phyloP scores from a whole-genome alignment of 2,329 filamentous ascomycete species.

The Pezicula radicicola region DNA sequence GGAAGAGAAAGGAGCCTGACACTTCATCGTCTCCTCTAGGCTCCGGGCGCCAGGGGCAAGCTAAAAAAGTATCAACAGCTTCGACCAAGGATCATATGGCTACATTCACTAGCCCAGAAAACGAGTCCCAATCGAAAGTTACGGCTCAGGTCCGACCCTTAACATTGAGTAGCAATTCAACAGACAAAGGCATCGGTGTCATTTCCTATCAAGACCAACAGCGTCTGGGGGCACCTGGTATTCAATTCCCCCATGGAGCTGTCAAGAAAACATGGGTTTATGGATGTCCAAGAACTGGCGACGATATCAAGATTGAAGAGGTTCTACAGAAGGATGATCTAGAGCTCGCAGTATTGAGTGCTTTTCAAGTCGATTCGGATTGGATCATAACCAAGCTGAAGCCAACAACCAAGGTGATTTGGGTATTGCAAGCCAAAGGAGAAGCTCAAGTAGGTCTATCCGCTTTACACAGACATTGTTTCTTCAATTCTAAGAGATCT shows the following conservation, averaged over 20 bases:
- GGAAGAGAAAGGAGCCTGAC: too few species aligned
- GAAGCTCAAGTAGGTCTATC: constrained; percentile 46
- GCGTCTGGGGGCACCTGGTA: constrained; percentile 9
- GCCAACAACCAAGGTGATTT: constrained; percentile 56
- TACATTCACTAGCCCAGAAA: not conserved
- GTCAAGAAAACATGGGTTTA: constrained; percentile 81
- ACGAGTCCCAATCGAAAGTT: not conserved
- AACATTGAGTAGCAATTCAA: too few species aligned
- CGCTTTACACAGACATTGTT: not conserved
- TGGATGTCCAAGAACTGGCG: constrained; percentile 54
- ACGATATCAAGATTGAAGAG: constrained; percentile 87
- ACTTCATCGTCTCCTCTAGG: too few species aligned
- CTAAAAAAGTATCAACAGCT: not conserved
- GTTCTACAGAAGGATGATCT: constrained; percentile 72
- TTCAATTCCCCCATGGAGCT: constrained; percentile 45
- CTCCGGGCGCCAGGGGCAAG: not conserved
- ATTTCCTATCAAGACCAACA: constrained; percentile 8
- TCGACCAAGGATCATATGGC: not conserved
- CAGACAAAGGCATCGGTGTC: not conserved
- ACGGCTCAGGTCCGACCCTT: too few species aligned
- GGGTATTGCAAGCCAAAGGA: constrained; percentile 53
- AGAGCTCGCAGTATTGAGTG: constrained; percentile 76
- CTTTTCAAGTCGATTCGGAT: constrained; percentile 80
- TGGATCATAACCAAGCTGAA: constrained; percentile 55
- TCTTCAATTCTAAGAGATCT: not conserved